Evolutionary conservation across 202 grass and related monocot genomes (phyloP), one percentile per base, ranked within the genome.

Genomic region (Dendrocalamus latiflorus): DNA sequence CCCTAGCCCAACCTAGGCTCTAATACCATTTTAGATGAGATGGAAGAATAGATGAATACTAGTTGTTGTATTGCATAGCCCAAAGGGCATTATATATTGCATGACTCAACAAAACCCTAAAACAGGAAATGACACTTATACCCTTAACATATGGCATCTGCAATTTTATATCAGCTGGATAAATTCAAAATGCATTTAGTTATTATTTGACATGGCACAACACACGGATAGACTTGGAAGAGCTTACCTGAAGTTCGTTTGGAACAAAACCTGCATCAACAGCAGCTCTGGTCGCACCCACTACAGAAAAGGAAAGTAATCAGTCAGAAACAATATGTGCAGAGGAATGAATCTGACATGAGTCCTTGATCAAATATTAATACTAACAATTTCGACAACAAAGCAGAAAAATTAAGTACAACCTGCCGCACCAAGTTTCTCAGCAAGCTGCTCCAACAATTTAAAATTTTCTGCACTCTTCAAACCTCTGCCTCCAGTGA

Each of bases 381-480:
- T 1, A 47, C 18, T 20, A 57, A 2, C 0, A 10, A 67, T 73
- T 70, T 69, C 55, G 14, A 45, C 0, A n/a, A n/a, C 0, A 39
- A 68, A 24, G 9, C 6, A 72, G 45, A n/a, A n/a, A n/a, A n/a
- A n/a, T n/a, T n/a, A n/a, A n/a, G 34, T 59, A 17, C 36, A 74
- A 88, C 96, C 93, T 88, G 96, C 93, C 70, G 96, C 96, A 24
- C 91, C 93, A 87, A 99, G 91, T 85, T 99, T 99, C 84, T 95
- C 91, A 25, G 93, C 93, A 79, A 99, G 93, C 71, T 92, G 92
- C 86, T 95, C 96, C 51, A 95, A 81, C 54, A 99, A 86, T 82
- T 95, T 93, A 67, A 99, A 99, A 79, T 95, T 95, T 75, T 99
- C 93, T 45, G 96, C 85, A 59, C 87, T 99, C 84, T 99, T 99